phyloP scores from a whole-genome alignment of 768 basidiomycete species.

The Naganishia onofrii region DNA sequence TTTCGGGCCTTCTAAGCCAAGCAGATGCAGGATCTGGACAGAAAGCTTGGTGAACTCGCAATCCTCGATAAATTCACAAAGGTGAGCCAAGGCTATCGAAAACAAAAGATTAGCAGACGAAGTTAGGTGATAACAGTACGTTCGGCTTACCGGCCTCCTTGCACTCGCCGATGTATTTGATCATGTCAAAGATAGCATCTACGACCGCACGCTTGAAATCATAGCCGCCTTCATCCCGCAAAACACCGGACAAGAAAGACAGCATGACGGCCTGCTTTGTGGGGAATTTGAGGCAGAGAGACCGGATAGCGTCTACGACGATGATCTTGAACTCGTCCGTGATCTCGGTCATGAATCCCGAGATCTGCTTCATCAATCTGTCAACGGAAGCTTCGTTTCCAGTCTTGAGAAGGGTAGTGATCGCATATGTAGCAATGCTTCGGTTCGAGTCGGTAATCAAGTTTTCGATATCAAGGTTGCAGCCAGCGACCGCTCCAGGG shows the following conservation, averaged over 20 bases:
- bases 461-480: slow-evolving; percentile 95
- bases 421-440: slow-evolving; percentile 96
- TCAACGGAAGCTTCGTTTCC: slow-evolving; percentile 99
- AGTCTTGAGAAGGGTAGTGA: slow-evolving; percentile 97
- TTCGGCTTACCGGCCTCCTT: slow-evolving; percentile 71
- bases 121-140: no score
- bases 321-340: slow-evolving; percentile 99
- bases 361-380: slow-evolving; percentile 97
- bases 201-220: slow-evolving; percentile 99
- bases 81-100: slow-evolving; percentile 76
- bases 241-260: slow-evolving; percentile 89
- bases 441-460: slow-evolving; percentile 93
- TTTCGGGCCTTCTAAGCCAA: slow-evolving; percentile 93
- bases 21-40: slow-evolving; percentile 89
- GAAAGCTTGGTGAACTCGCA: slow-evolving; percentile 99
- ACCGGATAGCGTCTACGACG: slow-evolving; percentile 96
- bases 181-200: slow-evolving; percentile 99
- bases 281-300: slow-evolving; percentile 98
- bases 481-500: slow-evolving; percentile 78
- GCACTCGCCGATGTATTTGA: slow-evolving; percentile 91
- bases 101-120: not conserved
- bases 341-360: slow-evolving; percentile 98
- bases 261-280: slow-evolving; percentile 96
- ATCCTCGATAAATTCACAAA: slow-evolving; percentile 99
- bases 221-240: slow-evolving; percentile 97